phyloP scores from a whole-genome alignment of 2,329 filamentous ascomycete species.

The Salinomyces thailandicus region DNA sequence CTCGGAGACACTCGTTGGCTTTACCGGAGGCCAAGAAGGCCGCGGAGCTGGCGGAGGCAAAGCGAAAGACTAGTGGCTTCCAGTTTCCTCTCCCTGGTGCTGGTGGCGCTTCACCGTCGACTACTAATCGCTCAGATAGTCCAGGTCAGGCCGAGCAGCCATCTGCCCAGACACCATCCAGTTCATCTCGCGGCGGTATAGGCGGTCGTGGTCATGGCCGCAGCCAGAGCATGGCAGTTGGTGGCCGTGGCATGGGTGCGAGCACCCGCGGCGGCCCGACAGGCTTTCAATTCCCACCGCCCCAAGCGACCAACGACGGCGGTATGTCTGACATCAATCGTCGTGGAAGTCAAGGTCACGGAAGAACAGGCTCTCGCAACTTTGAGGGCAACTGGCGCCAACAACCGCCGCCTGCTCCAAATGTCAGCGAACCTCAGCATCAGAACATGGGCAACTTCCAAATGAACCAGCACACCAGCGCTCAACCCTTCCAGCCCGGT shows the following conservation, averaged over 20 bases:
- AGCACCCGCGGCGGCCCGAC: slow-evolving; percentile 52
- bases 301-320: slow-evolving; percentile 40
- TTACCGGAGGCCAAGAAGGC: slow-evolving; percentile 96
- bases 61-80: slow-evolving; percentile 85
- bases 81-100: slow-evolving; percentile 78
- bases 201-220: slow-evolving; percentile 46
- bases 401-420: slow-evolving; percentile 41
- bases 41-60: slow-evolving; percentile 91
- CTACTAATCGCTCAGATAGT: slow-evolving; percentile 45
- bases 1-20: slow-evolving; percentile 87
- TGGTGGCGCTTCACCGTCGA: slow-evolving; percentile 39
- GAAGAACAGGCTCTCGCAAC: slow-evolving; percentile 75
- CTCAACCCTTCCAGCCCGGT: slow-evolving; percentile 75
- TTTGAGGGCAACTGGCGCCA: slow-evolving; percentile 98
- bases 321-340: slow-evolving; percentile 57
- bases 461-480: slow-evolving; percentile 60
- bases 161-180: slow-evolving; percentile 12
- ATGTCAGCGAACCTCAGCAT: slow-evolving; percentile 36
- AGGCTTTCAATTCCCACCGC: slow-evolving; percentile 56
- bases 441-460: slow-evolving; percentile 51
- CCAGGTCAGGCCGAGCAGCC: slow-evolving; percentile 37
- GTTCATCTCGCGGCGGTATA: slow-evolving; percentile 23
- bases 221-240: slow-evolving; percentile 82
- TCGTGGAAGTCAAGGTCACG: slow-evolving; percentile 69
- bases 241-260: slow-evolving; percentile 54